phyloP scores from a whole-genome alignment of 805 yeast genomes.

The Saturnispora gosingensis region DNA sequence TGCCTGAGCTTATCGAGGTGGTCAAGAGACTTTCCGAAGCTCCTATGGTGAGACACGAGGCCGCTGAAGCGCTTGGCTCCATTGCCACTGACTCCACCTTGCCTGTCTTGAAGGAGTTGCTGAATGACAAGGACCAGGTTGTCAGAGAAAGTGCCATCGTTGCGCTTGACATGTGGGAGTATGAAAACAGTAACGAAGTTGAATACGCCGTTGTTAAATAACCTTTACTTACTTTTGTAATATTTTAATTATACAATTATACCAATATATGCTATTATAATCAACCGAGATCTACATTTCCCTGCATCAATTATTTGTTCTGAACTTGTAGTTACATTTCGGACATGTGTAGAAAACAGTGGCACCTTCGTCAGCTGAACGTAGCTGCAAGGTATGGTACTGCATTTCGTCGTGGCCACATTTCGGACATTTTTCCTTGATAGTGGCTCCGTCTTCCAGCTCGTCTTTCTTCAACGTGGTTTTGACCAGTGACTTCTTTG shows the following conservation, averaged over 20 bases:
- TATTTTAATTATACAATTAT: not conserved
- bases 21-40: constrained; percentile 73
- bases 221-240: not conserved
- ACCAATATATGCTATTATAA: not conserved
- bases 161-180: constrained; percentile 97
- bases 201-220: constrained; percentile 49
- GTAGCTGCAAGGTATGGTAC: constrained; percentile 89
- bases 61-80: constrained; percentile 96
- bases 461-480: constrained; percentile 70
- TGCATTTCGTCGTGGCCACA: constrained; percentile 98
- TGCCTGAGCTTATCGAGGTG: constrained; percentile 78
- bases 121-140: constrained; percentile 75
- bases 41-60: constrained; percentile 99
- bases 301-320: constrained; percentile 68
- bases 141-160: constrained; percentile 96
- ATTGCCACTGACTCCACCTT: constrained; percentile 94
- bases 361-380: constrained; percentile 99
- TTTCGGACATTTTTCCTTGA: constrained; percentile 96
- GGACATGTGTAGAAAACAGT: constrained; percentile 97
- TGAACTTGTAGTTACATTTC: constrained; percentile 82
- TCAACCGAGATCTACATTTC: not conserved
- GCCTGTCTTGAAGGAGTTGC: constrained; percentile 72
- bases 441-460: constrained; percentile 89
- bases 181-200: constrained; percentile 74
- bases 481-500: constrained; percentile 85